These are phyloP conservation scores for Aspergillus ustus DNA, from an alignment of 2,329 filamentous ascomycete genomes.

Conservation along the genomic window DNA sequence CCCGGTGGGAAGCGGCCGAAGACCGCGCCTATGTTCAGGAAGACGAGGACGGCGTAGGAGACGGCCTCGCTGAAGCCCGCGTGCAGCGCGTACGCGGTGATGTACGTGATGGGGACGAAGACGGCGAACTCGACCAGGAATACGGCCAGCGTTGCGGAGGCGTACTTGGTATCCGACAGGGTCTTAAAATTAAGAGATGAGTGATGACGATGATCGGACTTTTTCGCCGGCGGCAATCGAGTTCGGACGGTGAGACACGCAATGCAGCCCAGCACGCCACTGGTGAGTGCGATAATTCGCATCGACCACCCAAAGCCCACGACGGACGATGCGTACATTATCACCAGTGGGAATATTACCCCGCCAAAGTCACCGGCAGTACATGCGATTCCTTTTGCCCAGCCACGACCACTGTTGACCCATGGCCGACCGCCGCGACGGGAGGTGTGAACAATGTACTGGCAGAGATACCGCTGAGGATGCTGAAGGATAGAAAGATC, in stretches of 20 bases:
- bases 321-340: slow-evolving; percentile 28
- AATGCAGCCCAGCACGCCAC: too few relatives aligned
- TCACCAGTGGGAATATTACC: slow-evolving; percentile 38
- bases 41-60: background rate
- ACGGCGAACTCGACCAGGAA: background rate
- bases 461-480: slow-evolving; percentile 35
- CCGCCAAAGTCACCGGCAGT: slow-evolving; percentile 39
- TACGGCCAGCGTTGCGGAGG: background rate
- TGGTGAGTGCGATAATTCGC: too few relatives aligned
- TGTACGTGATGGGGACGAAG: background rate
- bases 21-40: background rate
- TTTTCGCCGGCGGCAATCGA: too few relatives aligned
- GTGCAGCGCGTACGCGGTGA: background rate
- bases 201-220: too few relatives aligned
- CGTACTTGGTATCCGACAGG: too few relatives aligned
- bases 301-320: slow-evolving; percentile 29
- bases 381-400: slow-evolving; percentile 38
- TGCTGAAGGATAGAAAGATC: slow-evolving; percentile 39
- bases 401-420: slow-evolving; percentile 34
- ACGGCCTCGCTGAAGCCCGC: background rate
- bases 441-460: slow-evolving; percentile 35
- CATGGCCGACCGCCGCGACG: slow-evolving; percentile 36
- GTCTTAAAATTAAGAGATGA: too few relatives aligned
- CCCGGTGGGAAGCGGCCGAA: background rate
- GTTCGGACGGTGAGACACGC: too few relatives aligned